A percentile compares a stretch with the other conserved stretches of the same genome.
Evolutionary conservation across 2,329 filamentous ascomycete genomes (phyloP).

Genomic region (Capronia americana): DNA sequence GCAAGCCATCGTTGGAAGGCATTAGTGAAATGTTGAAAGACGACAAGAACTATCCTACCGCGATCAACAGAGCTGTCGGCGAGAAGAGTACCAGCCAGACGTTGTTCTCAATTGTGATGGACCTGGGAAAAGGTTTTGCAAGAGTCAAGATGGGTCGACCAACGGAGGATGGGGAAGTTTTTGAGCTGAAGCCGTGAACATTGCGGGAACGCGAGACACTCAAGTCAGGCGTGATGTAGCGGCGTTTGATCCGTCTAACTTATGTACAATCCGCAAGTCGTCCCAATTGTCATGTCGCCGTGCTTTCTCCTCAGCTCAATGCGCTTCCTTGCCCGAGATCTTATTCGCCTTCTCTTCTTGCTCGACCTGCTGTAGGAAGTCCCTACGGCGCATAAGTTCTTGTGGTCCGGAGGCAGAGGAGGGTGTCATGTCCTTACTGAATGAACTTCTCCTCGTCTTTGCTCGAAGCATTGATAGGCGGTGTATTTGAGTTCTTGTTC

Average conservation of each 20-base stretch:
- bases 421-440: slow-evolving; percentile 56
- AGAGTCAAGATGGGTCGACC: slow-evolving; percentile 47
- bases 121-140: slow-evolving; percentile 44
- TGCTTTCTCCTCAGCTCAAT: slow-evolving; percentile 30
- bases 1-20: slow-evolving; percentile 28
- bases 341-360: slow-evolving; percentile 54
- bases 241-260: slow-evolving; percentile 28
- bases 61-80: slow-evolving; percentile 45
- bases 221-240: slow-evolving; percentile 16
- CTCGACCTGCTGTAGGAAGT: slow-evolving; percentile 59
- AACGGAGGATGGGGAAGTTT: slow-evolving; percentile 39
- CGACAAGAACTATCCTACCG: slow-evolving; percentile 43
- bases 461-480: slow-evolving; percentile 68
- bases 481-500: slow-evolving; percentile 57
- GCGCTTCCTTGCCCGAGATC: slow-evolving; percentile 35
- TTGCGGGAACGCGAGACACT: not conserved
- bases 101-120: slow-evolving; percentile 51
- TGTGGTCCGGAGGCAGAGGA: not conserved
- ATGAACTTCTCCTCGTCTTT: slow-evolving; percentile 74
- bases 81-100: slow-evolving; percentile 43
- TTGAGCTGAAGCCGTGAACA: slow-evolving; percentile 40
- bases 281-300: slow-evolving; percentile 5
- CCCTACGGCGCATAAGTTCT: slow-evolving; percentile 45
- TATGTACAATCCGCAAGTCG: slow-evolving; percentile 33
- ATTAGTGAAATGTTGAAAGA: slow-evolving; percentile 45